Evolutionary conservation across 495 filamentous ascomycete species (phyloP).

Genomic region (Saxophila tyrrhenica): DNA sequence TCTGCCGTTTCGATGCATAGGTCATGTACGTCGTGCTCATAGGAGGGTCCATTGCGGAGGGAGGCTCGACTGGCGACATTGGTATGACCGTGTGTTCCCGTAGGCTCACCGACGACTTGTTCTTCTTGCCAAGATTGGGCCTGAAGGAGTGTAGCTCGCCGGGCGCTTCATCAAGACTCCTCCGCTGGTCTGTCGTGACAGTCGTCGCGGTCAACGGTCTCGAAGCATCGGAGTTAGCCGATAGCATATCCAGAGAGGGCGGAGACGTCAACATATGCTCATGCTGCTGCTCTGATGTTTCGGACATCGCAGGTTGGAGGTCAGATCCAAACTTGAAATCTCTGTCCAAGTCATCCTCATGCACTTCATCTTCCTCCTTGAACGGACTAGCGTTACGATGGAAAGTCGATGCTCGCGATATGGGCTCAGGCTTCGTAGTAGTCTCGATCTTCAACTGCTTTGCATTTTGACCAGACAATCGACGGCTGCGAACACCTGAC

Average conservation of each 20-base stretch:
- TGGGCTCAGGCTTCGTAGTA: not conserved
- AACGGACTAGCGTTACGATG: conserved; percentile 4
- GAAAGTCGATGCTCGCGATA: conserved; percentile 14
- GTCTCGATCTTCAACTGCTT: conserved; percentile 91
- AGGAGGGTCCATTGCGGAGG: conserved; percentile 58
- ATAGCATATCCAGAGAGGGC: conserved; percentile 16
- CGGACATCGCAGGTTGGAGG: conserved; percentile 1
- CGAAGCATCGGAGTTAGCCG: conserved; percentile 28
- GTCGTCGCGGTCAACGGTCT: conserved; percentile 7
- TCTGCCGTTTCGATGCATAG: conserved; percentile 29
- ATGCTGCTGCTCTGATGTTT: conserved; percentile 16
- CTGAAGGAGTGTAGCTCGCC: conserved; percentile 13
- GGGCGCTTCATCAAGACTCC: conserved; percentile 17
- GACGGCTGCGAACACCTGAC: conserved; percentile 58
- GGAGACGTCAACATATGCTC: conserved; percentile 29
- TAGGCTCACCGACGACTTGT: conserved; percentile 66
- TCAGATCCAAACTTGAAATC: conserved; percentile 12
- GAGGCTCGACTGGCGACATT: conserved; percentile 49
- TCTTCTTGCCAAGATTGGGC: conserved; percentile 53
- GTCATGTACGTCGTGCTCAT: conserved; percentile 53
- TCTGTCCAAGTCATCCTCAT: not conserved
- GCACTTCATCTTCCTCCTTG: not conserved
- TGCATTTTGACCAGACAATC: conserved; percentile 60
- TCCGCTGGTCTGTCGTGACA: conserved; percentile 1
- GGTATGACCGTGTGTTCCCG: conserved; percentile 66